Evolutionary conservation across 2,329 filamentous ascomycete genomes (phyloP), one percentile per base, ranked within the genome.

Genomic region (Colletotrichum sp.): DNA sequence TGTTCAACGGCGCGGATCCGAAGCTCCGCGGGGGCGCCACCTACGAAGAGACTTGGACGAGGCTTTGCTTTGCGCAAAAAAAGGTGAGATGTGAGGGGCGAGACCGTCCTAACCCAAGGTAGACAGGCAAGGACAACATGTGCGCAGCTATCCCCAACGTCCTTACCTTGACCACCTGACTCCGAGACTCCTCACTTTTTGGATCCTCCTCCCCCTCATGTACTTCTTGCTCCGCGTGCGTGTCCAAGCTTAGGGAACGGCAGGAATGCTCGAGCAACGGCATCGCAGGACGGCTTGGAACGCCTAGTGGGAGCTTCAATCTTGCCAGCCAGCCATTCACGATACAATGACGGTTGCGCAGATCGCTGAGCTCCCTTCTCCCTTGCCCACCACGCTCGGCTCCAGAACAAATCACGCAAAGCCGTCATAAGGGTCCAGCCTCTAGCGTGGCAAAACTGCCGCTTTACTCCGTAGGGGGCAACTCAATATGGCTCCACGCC

Each of bases 1-100:
- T 24, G 64, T 61, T 39, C 64, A 73, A 75, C 73, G 73, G 73
- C 64, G 70, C 64, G 39, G 57, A 65, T 65, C 73, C 48, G 64
- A 68, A 28, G 57, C 64, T 28, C 64, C 64, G 57, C 70, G 43
- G 43, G 43, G 43, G 39, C 12, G 67, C 36, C 24, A 71, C 57
- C 9, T 24, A 59, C 30, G 16, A 30, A 36, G 68, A 66, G n/a
- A 26, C n/a, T 21, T 34, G 21, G 26, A 43, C 24, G 39, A 65
- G n/a, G n/a, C 30, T 48, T 43, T 52, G n/a, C 43, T 52, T 7
- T 52, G 43, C 43, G 43, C 24, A 30, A 12, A 57, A 16, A 26
- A 39, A 21, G 63, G 63, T 70, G 68, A 70, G 57, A 70, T 70
- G 68, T 26, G 68, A 70, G 36, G 43, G 65, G 48, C 30, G 48